Evolutionary conservation across 2,329 filamentous ascomycete species (phyloP).

Genomic region (Penicillium sp.): DNA sequence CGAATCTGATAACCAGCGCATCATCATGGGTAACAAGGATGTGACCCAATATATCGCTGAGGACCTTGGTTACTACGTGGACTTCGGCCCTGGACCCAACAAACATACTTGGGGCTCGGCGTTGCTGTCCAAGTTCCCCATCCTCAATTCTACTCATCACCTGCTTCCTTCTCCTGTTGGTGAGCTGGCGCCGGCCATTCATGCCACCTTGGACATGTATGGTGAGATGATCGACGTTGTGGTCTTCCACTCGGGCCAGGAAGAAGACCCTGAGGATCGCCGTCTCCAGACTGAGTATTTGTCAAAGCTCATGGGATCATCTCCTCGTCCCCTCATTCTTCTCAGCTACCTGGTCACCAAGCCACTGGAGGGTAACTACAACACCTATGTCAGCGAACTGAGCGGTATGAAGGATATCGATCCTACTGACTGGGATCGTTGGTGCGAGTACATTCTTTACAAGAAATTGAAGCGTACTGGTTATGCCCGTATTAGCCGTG

Average conservation of each 20-base stretch:
- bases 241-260: slow-evolving; percentile 97
- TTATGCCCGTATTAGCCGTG: slow-evolving; percentile 82
- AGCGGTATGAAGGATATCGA: slow-evolving; percentile 97
- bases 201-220: slow-evolving; percentile 92
- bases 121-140: slow-evolving; percentile 93
- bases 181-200: slow-evolving; percentile 90
- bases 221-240: slow-evolving; percentile 86
- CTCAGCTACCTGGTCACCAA: slow-evolving; percentile 90
- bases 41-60: slow-evolving; percentile 92
- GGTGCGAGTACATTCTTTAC: slow-evolving; percentile 98
- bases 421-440: slow-evolving; percentile 85
- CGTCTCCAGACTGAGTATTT: slow-evolving; percentile 82
- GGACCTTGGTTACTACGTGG: slow-evolving; percentile 96
- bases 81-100: slow-evolving; percentile 94
- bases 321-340: slow-evolving; percentile 72
- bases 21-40: slow-evolving; percentile 99
- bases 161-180: slow-evolving; percentile 88
- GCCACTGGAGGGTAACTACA: slow-evolving; percentile 89
- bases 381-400: slow-evolving; percentile 79
- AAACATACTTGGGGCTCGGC: slow-evolving; percentile 98
- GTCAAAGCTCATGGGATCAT: slow-evolving; percentile 77
- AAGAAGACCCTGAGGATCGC: slow-evolving; percentile 90
- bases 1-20: slow-evolving; percentile 87
- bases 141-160: slow-evolving; percentile 93
- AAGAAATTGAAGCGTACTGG: slow-evolving; percentile 79